phyloP scores from a whole-genome alignment of 1,284 basidiomycete species.

The Boletus smithii region DNA sequence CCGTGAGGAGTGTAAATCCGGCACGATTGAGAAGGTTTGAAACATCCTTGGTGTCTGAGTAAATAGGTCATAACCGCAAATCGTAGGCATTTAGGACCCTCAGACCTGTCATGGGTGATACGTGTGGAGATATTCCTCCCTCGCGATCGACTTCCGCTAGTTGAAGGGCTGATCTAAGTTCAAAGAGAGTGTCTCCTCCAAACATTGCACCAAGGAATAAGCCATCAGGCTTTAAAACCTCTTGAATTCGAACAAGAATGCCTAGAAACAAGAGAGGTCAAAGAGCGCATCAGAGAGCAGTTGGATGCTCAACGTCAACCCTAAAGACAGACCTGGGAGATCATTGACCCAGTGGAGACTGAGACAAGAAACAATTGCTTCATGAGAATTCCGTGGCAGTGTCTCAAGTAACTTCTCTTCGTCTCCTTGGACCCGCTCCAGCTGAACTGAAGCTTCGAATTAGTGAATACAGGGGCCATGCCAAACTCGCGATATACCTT shows the following conservation, averaged over 20 bases:
- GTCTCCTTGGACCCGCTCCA: constrained; percentile 71
- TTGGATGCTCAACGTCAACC: not conserved
- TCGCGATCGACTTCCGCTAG: constrained; percentile 93
- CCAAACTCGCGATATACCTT: constrained; percentile 46
- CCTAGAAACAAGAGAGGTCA: constrained; percentile 40
- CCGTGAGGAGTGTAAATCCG: constrained; percentile 91
- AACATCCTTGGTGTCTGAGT: constrained; percentile 80
- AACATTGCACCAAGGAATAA: constrained; percentile 93
- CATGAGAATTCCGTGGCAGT: constrained; percentile 75
- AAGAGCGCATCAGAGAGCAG: not conserved
- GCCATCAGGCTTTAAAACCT: constrained; percentile 87
- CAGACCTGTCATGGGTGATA: constrained; percentile 96
- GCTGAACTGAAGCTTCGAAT: constrained; percentile 50
- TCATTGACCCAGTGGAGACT: constrained; percentile 98
- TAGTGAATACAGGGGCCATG: constrained; percentile 3
- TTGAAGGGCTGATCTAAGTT: constrained; percentile 86
- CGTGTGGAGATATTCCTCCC: constrained; percentile 91
- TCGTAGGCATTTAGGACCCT: not conserved
- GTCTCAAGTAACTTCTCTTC: constrained; percentile 70
- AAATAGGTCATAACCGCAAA: constrained; percentile 4
- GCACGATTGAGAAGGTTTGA: constrained; percentile 90
- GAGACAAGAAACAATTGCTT: constrained; percentile 89
- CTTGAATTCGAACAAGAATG: constrained; percentile 84
- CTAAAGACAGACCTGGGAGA: constrained; percentile 69
- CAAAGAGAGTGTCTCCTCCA: constrained; percentile 96